A percentile compares a stretch with the other conserved stretches of the same genome.
These are phyloP conservation scores for Cladosporium phlei DNA, from an alignment of 2,329 filamentous ascomycete species.

Conservation along the genomic window DNA sequence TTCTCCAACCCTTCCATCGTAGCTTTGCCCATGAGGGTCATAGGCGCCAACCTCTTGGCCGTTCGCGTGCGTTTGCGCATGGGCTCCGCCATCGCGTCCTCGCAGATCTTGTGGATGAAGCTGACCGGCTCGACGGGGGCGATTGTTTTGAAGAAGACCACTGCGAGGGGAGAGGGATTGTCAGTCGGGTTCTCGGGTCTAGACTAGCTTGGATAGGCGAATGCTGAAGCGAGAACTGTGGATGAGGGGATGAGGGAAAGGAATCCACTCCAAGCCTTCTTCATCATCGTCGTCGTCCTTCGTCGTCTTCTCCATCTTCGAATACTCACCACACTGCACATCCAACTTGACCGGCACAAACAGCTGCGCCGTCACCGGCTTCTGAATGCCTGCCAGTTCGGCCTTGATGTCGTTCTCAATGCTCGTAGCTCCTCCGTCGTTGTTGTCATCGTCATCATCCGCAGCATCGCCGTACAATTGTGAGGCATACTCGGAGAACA, in stretches of 20 bases:
- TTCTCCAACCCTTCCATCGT: conserved; percentile 64
- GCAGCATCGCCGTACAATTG: conserved; percentile 48
- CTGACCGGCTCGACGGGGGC: conserved; percentile 56
- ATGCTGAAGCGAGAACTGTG: conserved; percentile 32
- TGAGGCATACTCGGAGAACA: conserved; percentile 65
- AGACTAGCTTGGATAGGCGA: too few relatives aligned
- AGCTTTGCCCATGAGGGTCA: conserved; percentile 59
- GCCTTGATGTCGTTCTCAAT: conserved; percentile 69
- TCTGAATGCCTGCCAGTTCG: conserved; percentile 63
- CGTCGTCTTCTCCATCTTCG: too few relatives aligned
- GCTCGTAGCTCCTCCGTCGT: conserved; percentile 42
- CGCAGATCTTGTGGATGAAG: conserved; percentile 55
- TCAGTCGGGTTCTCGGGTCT: too few relatives aligned
- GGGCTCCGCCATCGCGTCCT: conserved; percentile 49
- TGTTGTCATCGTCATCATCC: conserved; percentile 33
- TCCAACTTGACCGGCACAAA: conserved; percentile 53
- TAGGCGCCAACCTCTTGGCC: conserved; percentile 57
- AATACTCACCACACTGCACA: conserved; percentile 52
- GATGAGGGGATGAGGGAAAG: too few relatives aligned
- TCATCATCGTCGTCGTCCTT: too few relatives aligned
- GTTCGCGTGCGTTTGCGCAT: conserved; percentile 52
- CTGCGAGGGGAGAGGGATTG: conserved; percentile 36
- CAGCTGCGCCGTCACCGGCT: conserved; percentile 43
- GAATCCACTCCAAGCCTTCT: too few relatives aligned
- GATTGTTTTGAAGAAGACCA: conserved; percentile 55